phyloP scores from a whole-genome alignment of 192 early-diverging fungal genomes.

The Entomortierella parvispora region DNA sequence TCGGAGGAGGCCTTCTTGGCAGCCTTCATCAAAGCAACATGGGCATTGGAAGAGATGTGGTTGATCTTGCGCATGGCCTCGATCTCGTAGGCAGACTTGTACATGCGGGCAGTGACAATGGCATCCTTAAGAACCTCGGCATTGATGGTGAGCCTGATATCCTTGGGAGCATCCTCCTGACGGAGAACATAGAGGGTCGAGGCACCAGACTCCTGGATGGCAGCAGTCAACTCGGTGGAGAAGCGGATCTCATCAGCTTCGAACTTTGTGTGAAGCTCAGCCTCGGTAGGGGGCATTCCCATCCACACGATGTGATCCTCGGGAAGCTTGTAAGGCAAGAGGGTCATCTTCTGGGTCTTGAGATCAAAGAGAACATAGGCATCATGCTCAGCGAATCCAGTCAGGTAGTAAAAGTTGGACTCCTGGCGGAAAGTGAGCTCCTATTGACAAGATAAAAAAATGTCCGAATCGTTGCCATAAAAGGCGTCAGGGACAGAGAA shows the following conservation, averaged over 20 bases:
- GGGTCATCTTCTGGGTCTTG: constrained; percentile 64
- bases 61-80: constrained; percentile 80
- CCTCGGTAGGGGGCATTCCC: constrained; percentile 70
- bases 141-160: constrained; percentile 26
- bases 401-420: constrained; percentile 89
- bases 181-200: constrained; percentile 62
- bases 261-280: constrained; percentile 65
- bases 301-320: constrained; percentile 85
- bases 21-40: constrained; percentile 83
- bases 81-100: constrained; percentile 86
- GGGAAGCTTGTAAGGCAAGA: constrained; percentile 76
- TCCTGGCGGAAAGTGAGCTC: constrained; percentile 89
- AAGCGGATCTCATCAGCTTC: constrained; percentile 78
- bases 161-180: constrained; percentile 53
- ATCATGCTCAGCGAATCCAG: constrained; percentile 83
- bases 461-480: constrained; percentile 20
- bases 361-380: constrained; percentile 80
- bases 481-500: constrained; percentile 50
- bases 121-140: constrained; percentile 55
- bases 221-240: constrained; percentile 61
- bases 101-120: constrained; percentile 82
- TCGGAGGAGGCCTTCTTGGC: constrained; percentile 73
- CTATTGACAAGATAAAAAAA: constrained; percentile 57
- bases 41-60: constrained; percentile 79
- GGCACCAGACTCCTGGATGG: constrained; percentile 61